Evolutionary conservation across 805 yeast genomes (phyloP).

Genomic region (Sugiyamaella floridensis): DNA sequence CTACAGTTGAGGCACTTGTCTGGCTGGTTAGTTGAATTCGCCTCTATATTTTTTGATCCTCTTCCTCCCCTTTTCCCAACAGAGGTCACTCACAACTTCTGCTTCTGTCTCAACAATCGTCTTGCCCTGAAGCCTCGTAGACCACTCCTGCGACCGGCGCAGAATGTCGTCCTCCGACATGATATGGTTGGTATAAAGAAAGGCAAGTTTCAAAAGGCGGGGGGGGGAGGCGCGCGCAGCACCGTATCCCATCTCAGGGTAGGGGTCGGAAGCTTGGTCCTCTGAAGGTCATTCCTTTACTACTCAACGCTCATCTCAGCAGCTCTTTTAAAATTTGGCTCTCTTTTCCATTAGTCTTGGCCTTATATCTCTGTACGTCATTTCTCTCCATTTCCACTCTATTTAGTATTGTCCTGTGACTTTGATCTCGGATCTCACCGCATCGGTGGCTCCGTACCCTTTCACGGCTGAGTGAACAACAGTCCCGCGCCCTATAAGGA

Average conservation of each 20-base stretch:
- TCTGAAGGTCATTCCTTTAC: too few species aligned
- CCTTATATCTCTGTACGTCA: too few species aligned
- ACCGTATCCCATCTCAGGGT: too few species aligned
- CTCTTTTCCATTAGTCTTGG: too few species aligned
- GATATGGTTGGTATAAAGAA: not conserved
- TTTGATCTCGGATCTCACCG: too few species aligned
- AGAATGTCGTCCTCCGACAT: constrained; percentile 3
- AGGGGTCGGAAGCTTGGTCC: too few species aligned
- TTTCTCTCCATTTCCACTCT: too few species aligned
- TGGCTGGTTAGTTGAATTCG: too few species aligned
- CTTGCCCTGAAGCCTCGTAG: constrained; percentile 12
- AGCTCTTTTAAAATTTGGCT: too few species aligned
- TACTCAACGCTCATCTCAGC: too few species aligned
- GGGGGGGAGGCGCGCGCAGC: too few species aligned
- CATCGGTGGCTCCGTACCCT: not conserved
- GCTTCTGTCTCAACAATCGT: constrained; percentile 7
- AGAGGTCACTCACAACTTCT: not conserved
- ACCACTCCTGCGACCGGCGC: constrained; percentile 10
- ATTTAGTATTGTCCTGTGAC: too few species aligned
- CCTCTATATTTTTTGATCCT: not conserved
- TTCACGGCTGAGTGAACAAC: not conserved
- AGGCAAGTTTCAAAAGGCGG: not conserved
- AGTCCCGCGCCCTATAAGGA: not conserved
- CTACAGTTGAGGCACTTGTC: not conserved
- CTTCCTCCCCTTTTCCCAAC: not conserved